Evolutionary conservation across 2,329 filamentous ascomycete species (phyloP), one percentile per base, ranked within the genome.

Genomic region (Curvularia lunata): DNA sequence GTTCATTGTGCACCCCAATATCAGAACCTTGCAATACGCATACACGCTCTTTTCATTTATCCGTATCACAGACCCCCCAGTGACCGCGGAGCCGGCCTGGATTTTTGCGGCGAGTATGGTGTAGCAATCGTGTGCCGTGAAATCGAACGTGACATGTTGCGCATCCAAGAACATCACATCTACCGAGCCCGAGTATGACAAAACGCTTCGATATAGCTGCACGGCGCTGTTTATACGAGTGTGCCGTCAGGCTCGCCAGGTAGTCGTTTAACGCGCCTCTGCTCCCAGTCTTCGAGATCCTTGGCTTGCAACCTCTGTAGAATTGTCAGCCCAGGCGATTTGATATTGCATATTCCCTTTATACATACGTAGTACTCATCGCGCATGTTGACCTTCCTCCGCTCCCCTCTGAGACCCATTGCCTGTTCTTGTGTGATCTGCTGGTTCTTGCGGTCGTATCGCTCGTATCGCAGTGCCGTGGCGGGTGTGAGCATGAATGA

Each of bases 401-500:
- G 85, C 51, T 80, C 82, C 78, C 88, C 89, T 50, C 91, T 88
- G 52, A 98, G 83, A 12, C 91, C 88, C 75, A 99, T 82, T 69
- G 91, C 91, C 77, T 99, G 92, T 58, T 97, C 91, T 68, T 90
- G 87, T 58, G 86, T 90, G 80, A 98, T 78, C 79, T 93, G 90
- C 70, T 90, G 86, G 58, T 97, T 91, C 80, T 91, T 94, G 62
- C 92, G 87, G 75, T 99, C 95, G 73, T 97, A 88, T 62, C 91
- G 87, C 80, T 99, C 95, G 79, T 98, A 99, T 57, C 96, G 86
- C 48, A 99, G 83, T 13, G 96, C 95, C 21, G 96, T 94, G 5
- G 94, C 95, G 1, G 94, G 95, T 0, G 95, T 98, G 48, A 99
- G 85, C 69, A 96, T 90, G 78, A 99, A 99, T 3, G 91, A 96